These are phyloP conservation scores for Fusarium torulosum DNA, from an alignment of 2,329 filamentous ascomycete species.

Conservation along the genomic window DNA sequence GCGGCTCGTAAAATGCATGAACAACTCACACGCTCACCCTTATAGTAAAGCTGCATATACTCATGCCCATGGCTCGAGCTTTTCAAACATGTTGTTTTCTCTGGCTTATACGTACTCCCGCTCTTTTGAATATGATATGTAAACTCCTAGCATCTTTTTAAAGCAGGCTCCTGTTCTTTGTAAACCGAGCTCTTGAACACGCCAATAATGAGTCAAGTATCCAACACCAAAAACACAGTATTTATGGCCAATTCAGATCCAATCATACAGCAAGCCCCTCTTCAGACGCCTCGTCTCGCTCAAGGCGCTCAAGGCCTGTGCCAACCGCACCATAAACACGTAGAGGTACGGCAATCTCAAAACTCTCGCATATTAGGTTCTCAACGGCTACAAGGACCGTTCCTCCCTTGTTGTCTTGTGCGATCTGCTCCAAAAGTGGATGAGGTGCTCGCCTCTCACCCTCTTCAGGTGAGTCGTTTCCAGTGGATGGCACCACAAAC, in stretches of 20 bases:
- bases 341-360: slow-evolving; percentile 88
- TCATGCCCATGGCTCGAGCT: slow-evolving; percentile 20
- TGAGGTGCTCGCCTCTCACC: slow-evolving; percentile 46
- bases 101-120: slow-evolving; percentile 20
- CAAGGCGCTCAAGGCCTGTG: slow-evolving; percentile 67
- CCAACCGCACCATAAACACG: slow-evolving; percentile 79
- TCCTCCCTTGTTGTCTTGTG: slow-evolving; percentile 81
- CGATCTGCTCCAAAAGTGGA: slow-evolving; percentile 81
- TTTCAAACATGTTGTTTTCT: slow-evolving; percentile 22
- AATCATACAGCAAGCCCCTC: slow-evolving; percentile 58
- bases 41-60: slow-evolving; percentile 25
- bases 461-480: slow-evolving; percentile 38
- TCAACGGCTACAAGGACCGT: slow-evolving; percentile 81
- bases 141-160: slow-evolving; percentile 29
- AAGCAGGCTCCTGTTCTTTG: slow-evolving; percentile 13
- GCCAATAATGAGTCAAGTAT: slow-evolving; percentile 24
- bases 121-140: slow-evolving; percentile 30
- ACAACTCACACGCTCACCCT: slow-evolving; percentile 16
- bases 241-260: slow-evolving; percentile 27
- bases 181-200: slow-evolving; percentile 24
- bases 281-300: slow-evolving; percentile 66
- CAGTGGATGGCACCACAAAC: slow-evolving; percentile 82
- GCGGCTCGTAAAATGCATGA: slow-evolving; percentile 6
- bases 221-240: slow-evolving; percentile 23
- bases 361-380: slow-evolving; percentile 85